A percentile compares a stretch with the other conserved stretches of the same genome.
phyloP scores from a whole-genome alignment of 768 basidiomycete species.

The Leccinum boreale region DNA sequence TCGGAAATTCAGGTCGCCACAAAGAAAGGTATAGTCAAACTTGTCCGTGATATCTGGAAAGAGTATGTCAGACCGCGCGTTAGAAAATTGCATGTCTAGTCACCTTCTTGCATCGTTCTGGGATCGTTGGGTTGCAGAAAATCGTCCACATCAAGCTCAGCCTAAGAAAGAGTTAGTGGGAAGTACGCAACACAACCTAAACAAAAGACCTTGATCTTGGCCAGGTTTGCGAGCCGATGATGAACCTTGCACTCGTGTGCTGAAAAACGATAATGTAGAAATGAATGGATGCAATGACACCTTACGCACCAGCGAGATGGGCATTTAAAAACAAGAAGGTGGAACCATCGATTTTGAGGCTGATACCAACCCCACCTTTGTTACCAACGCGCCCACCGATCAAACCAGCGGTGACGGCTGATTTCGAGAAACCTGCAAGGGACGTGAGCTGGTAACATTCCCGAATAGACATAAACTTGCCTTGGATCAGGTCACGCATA shows the following conservation, averaged over 20 bases:
- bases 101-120: slow-evolving; percentile 69
- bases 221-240: slow-evolving; percentile 79
- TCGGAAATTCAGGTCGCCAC: slow-evolving; percentile 91
- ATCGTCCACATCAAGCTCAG: slow-evolving; percentile 74
- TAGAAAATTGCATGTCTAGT: not conserved
- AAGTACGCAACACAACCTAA: not conserved
- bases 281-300: not conserved
- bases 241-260: slow-evolving; percentile 76
- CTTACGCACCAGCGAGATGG: slow-evolving; percentile 71
- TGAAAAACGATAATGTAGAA: slow-evolving; percentile 23
- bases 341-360: slow-evolving; percentile 75
- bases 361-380: slow-evolving; percentile 91
- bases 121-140: slow-evolving; percentile 67
- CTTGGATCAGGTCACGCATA: slow-evolving; percentile 58
- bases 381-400: slow-evolving; percentile 92
- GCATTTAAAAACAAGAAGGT: slow-evolving; percentile 89
- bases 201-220: slow-evolving; percentile 75
- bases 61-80: slow-evolving; percentile 4
- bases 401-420: slow-evolving; percentile 83
- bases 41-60: slow-evolving; percentile 70
- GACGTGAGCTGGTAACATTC: not conserved
- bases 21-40: slow-evolving; percentile 87
- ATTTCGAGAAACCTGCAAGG: slow-evolving; percentile 63
- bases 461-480: slow-evolving; percentile 30
- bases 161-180: slow-evolving; percentile 36